Evolutionary conservation across 2,329 filamentous ascomycete species (phyloP), one percentile per base, ranked within the genome.

Genomic region (Torrubiellomyces zombiae): DNA sequence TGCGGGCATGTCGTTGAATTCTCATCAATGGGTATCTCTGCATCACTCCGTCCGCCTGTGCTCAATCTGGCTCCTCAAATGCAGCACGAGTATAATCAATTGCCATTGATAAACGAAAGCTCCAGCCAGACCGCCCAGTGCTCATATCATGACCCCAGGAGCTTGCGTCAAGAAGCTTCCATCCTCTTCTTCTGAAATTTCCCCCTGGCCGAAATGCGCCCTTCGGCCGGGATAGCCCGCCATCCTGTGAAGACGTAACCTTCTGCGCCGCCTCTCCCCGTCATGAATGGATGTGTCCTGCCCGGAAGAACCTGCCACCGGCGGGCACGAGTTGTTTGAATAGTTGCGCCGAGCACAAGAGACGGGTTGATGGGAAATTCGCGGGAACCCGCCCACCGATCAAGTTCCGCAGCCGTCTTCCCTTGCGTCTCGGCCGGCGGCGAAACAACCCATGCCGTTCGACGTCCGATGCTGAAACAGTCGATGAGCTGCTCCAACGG

Each of bases 271-370:
- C 89, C 89, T 20, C 68, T 66, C 18, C 73, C 73, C 31, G 80
- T 93, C 89, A 98, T 98, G 28, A 91, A 51, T 6, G 89, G 89
- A 54, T 98, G 89, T 26, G 89, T 95, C 27, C 89, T 60, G 1
- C 82, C 80, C 0, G 89, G 89, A 23, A 98, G 50, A 2, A 94
- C 85, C 56, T 98, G 89, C 80, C 82, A 95, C 26, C 69, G 62
- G 32, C 78, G 64, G 5, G 78, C 74, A 9, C 81, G 63, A 23
- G 75, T 79, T 3, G 75, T 89, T 53, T 95, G 85, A 26, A 98
- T 60, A 9, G 65, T 70, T 1, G 81, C 73, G 1, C 75, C 80
- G 1, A 95, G 63, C 4, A 98, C 48, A 25, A 93, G 53, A 3
- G 81, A 78, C 1, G 89, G 89, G 44, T 98, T 89, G 9, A 94